Evolutionary conservation across 495 filamentous ascomycete genomes (phyloP), one percentile per base, ranked within the genome.

Genomic region (Lasiosphaeria miniovina): DNA sequence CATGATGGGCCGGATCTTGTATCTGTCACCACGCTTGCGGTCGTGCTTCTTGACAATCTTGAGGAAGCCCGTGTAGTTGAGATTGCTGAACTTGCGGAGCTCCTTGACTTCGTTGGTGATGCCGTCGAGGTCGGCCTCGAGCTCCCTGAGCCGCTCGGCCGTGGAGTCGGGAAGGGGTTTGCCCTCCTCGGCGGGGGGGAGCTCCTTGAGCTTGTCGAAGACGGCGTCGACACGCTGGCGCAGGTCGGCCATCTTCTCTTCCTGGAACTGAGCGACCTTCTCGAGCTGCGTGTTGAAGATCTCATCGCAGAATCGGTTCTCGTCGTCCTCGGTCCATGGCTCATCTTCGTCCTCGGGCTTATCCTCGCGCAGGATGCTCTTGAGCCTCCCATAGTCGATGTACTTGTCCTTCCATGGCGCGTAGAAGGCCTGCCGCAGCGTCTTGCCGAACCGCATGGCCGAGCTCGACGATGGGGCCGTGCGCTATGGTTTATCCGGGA

Each of bases 31-130:
- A 51, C 91, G 86, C 72, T 90, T 93, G 51, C 94, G 87, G 69
- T 98, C 94, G 75, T 98, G 94, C 72, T 98, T 98, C 83, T 98
- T 98, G 32, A 89, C 91, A 33, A 96, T 95, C 78, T 98, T 98
- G 64, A 97, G 81, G 71, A 98, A 96, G 36, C 92, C 95, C 9
- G 95, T 96, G 73, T 96, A 98, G 73, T 98, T 98, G 74, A 96
- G 87, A 32, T 88, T 90, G 69, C 90, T 94, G 74, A 93, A 98
- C 70, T 92, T 96, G 71, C 96, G 90, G 59, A 98, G 78, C 74
- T 96, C 90, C 70, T 88, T 95, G 65, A 93, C 88, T 73, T 98
- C 93, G 68, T 89, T 87, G 15, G 89, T 91, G 70, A 98, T 94
- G 14, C 69, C 67, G 69, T 98, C 95, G 45, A 98, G 81, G 71